Evolutionary conservation across 768 basidiomycete species (phyloP), one percentile per base, ranked within the genome.

Genomic region (Tubosaeta sp.): DNA sequence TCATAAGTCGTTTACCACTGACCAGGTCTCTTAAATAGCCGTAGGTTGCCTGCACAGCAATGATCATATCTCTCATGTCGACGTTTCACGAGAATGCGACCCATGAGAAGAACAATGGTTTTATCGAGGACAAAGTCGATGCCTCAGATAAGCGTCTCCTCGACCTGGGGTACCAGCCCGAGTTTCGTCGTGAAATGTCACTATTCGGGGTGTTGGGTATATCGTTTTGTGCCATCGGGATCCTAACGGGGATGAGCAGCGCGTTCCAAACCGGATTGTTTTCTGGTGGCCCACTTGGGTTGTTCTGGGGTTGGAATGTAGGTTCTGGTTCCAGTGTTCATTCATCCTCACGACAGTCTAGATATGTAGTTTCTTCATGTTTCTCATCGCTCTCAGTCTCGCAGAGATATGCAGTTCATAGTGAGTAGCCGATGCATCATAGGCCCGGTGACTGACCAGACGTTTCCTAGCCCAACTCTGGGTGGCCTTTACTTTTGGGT

Each of bases 241-340:
- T 83, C 56, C 70, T 83, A 11, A 82, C 80, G 6, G 80, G 81
- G 27, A 82, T 81, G 78, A 79, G 77, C 48, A 79, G 77, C 48
- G 80, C 81, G 0, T 81, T 82, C 53, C 81, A 82, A 59, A 81
- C 80, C 0, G 80, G 81, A 0, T 64, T 81, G 12, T 80, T 81
- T 62, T 81, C 78, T 39, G 80, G 81, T 1, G 81, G 80, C 6
- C 80, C 81, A 4, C 60, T 82, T 27, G 79, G 81, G 2, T 63
- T 82, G 54, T 82, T 83, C 61, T 82, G 81, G 80, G 81, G 79
- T 10, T 82, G 81, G 81, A 82, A 83, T 58, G 81, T 80, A 12
- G 22, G 11, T 27, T 44, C 26, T 17, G 26, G 27, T 29, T 29
- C 27, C 27, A 8, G 5, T 5, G 27, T n/a, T n/a, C 27, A 29